Percentiles rank a stretch among this genome's conserved stretches.
Conservation (phyloP, 2,329 filamentous ascomycete species). For the Mycocentrospora acerina region DNA sequence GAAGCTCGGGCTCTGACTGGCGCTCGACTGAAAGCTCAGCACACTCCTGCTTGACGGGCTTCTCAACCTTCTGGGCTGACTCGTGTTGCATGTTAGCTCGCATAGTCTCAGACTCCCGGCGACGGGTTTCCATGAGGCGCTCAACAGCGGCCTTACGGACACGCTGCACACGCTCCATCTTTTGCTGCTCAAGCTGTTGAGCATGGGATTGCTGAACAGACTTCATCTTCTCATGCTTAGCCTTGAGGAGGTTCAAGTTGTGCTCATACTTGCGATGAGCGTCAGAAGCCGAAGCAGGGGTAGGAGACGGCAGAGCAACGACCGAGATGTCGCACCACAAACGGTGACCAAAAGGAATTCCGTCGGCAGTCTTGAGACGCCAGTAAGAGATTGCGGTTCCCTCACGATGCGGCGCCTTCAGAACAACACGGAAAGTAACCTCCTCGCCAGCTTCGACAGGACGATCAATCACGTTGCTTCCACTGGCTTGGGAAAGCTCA, state of each 20-base stretch:
- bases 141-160: constrained; percentile 41
- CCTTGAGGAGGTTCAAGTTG: constrained; percentile 19
- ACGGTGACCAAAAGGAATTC: constrained; percentile 84
- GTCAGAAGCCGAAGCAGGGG: constrained; percentile 8
- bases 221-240: constrained; percentile 26
- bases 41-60: constrained; percentile 17
- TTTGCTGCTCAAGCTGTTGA: constrained; percentile 26
- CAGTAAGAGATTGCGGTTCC: constrained; percentile 93
- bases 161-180: constrained; percentile 31
- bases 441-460: constrained; percentile 73
- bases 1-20: constrained; percentile 17
- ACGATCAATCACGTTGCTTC: constrained; percentile 75
- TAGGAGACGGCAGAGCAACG: constrained; percentile 22
- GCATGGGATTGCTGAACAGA: constrained; percentile 17
- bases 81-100: constrained; percentile 23
- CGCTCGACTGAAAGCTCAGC: constrained; percentile 23
- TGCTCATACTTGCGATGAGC: constrained; percentile 21
- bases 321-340: constrained; percentile 93
- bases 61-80: constrained; percentile 24
- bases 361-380: constrained; percentile 82
- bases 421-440: constrained; percentile 76
- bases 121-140: constrained; percentile 33
- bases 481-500: constrained; percentile 74
- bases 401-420: constrained; percentile 75
- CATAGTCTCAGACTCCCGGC: constrained; percentile 37